phyloP scores from a whole-genome alignment of 148 eudicot species.

The Camellia japonica region DNA sequence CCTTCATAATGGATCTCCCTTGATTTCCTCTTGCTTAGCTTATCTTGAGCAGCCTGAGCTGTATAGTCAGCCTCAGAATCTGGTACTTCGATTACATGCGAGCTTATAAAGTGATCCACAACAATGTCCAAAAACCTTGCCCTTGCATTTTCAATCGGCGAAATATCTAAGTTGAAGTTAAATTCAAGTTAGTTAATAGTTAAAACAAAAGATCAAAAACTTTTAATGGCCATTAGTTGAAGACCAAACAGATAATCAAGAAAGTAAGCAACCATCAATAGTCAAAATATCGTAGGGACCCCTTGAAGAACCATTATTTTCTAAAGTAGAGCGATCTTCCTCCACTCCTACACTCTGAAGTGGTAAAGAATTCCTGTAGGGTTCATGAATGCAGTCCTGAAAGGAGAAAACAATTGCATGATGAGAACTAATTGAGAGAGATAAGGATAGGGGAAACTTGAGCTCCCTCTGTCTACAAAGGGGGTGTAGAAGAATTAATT shows the following conservation, averaged over 20 bases:
- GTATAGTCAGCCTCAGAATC: constrained; percentile 49
- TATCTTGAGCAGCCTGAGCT: constrained; percentile 58
- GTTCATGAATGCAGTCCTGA: constrained; percentile 80
- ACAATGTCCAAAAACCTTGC: constrained; percentile 76
- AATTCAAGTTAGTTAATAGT: constrained; percentile 13
- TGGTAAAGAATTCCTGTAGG: constrained; percentile 52
- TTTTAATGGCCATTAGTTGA: constrained; percentile 6
- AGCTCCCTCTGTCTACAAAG: not conserved
- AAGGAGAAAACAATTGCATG: constrained; percentile 10
- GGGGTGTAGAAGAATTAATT: not conserved
- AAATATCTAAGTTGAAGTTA: constrained; percentile 50
- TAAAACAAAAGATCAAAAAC: constrained; percentile 7
- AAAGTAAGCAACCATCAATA: constrained; percentile 45
- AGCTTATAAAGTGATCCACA: constrained; percentile 66
- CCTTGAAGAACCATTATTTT: constrained; percentile 59
- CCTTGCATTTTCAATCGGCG: constrained; percentile 81
- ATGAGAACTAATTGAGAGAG: not conserved
- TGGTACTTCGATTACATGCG: constrained; percentile 55
- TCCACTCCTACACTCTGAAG: constrained; percentile 58
- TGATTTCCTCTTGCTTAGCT: constrained; percentile 67
- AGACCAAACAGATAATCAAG: constrained; percentile 6
- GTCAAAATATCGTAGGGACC: constrained; percentile 45
- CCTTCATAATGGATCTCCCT: constrained; percentile 73
- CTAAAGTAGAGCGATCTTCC: constrained; percentile 76
- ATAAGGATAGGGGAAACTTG: not conserved